A percentile compares a stretch with the other conserved stretches of the same genome.
Conservation (phyloP, 139 green algal species). For the Edaphochlamys debaryana region DNA sequence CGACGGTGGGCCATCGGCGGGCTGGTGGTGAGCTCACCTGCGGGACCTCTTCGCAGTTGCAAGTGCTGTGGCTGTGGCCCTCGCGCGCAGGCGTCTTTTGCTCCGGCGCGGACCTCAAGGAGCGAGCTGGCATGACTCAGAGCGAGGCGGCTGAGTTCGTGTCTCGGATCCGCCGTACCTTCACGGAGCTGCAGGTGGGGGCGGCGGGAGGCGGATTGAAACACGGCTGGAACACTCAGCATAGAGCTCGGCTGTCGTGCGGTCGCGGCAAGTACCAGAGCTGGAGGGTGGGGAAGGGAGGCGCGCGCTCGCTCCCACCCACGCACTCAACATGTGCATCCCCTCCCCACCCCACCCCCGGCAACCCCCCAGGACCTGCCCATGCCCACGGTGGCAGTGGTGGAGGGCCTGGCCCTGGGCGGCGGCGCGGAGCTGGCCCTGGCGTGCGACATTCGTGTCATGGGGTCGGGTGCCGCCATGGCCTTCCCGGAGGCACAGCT, state of each 20-base stretch:
- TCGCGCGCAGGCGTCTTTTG: slow-evolving; percentile 75
- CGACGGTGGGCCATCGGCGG: too few species aligned
- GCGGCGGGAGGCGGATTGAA: too few species aligned
- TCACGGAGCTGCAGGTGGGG: slow-evolving; percentile 66
- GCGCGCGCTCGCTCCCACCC: too few species aligned
- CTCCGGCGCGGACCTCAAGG: slow-evolving; percentile 78
- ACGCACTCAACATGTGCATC: too few species aligned
- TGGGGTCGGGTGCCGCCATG: slow-evolving; percentile 50
- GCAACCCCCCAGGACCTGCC: slow-evolving; percentile 61
- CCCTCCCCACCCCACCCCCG: too few species aligned
- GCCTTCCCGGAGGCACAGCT: slow-evolving; percentile 78
- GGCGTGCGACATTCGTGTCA: slow-evolving; percentile 77
- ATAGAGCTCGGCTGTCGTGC: too few species aligned
- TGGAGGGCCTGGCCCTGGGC: slow-evolving; percentile 80
- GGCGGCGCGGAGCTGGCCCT: slow-evolving; percentile 89
- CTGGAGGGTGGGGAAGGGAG: too few species aligned
- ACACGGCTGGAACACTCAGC: too few species aligned
- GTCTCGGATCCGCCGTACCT: slow-evolving; percentile 64
- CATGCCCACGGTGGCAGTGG: slow-evolving; percentile 75
- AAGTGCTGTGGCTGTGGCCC: too few species aligned
- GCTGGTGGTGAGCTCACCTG: too few species aligned
- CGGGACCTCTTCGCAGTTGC: too few species aligned
- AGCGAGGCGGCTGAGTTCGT: slow-evolving; percentile 80
- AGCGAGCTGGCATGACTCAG: slow-evolving; percentile 79
- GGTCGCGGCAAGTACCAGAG: too few species aligned